phyloP scores from a whole-genome alignment of 2,329 filamentous ascomycete genomes.

The Dactylellina haptotyla region DNA sequence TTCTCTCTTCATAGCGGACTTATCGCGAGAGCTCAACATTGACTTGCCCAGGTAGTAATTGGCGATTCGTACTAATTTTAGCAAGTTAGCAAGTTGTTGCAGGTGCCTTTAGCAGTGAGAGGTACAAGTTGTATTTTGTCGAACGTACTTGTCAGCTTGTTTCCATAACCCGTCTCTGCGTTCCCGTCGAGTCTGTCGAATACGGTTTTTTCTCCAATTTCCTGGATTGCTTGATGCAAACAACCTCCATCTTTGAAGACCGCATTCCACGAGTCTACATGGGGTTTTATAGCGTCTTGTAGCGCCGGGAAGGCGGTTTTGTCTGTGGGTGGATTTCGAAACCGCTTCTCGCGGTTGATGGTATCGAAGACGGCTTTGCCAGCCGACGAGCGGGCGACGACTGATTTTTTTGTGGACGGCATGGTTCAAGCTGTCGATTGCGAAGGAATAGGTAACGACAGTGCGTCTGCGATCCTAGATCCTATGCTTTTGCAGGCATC shows the following conservation, averaged over 20 bases:
- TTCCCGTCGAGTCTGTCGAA: conserved; percentile 80
- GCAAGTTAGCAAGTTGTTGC: background rate
- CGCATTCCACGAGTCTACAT: conserved; percentile 95
- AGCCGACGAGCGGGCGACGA: conserved; percentile 50
- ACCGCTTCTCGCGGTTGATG: conserved; percentile 84
- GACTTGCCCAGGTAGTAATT: conserved; percentile 85
- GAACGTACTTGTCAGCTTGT: conserved; percentile 71
- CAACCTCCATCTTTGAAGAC: conserved; percentile 79
- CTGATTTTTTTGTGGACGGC: conserved; percentile 50
- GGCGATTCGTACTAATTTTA: conserved; percentile 72
- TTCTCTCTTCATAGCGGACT: conserved; percentile 77
- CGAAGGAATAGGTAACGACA: background rate
- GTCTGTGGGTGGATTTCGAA: conserved; percentile 86
- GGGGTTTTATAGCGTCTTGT: conserved; percentile 84
- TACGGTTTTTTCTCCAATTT: conserved; percentile 89
- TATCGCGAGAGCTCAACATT: conserved; percentile 57
- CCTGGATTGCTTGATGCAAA: conserved; percentile 78
- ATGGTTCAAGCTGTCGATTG: conserved; percentile 21
- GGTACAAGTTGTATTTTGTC: no score
- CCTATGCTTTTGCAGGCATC: conserved; percentile 29
- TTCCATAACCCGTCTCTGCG: conserved; percentile 69
- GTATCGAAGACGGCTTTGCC: conserved; percentile 72
- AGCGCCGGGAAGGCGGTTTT: conserved; percentile 87
- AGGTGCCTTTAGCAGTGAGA: no score
- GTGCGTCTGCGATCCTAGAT: conserved; percentile 23